Evolutionary conservation across 371 early-diverging fungal species (phyloP), one percentile per base, ranked within the genome.

Genomic region (Mortierella sp.): DNA sequence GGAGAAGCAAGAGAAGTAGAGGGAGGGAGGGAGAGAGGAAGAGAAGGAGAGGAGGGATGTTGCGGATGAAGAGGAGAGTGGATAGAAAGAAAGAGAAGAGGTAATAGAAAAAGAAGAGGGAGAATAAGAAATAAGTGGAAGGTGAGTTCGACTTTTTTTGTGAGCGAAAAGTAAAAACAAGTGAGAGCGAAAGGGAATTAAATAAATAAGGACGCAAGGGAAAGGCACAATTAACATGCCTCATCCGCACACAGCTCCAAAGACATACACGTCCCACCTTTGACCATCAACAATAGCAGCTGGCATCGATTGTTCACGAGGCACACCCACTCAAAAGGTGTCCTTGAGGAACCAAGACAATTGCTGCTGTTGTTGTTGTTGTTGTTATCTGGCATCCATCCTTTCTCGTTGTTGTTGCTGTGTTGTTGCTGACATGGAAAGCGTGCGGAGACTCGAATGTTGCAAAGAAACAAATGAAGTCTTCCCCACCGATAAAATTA

Each of bases 131-230:
- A n/a, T 19, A 34, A 24, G 68, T 21, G 68, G 68, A 68, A 68
- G 38, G 68, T 68, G 11, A 68, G 38, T 68, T 68, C 68, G 55
- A 42, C 24, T 38, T 68, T 42, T 38, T 68, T 42, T 42, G 68
- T 42, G 68, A 68, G 68, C 68, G n/a, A 55, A 65, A n/a, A 50
- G n/a, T 31, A 60, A 54, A 48, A 50, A n/a, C n/a, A 63, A 44
- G 70, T 48, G 28, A 34, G 78, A 65, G 70, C 19, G 77, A 57
- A 24, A 50, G 47, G 75, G 63, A 60, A 60, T 55, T 13, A 31
- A 42, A 48, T 24, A 52, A 44, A 68, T 31, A 19, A 45, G 77
- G 24, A 42, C 8, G 75, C 48, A 26, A 16, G 24, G 65, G 47
- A 50, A 38, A 19, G 38, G n/a, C 34, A 38, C 45, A 50, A 14